Percentiles rank a stretch among this genome's conserved stretches.
These are phyloP conservation scores for Puccinia polysora DNA, from an alignment of 1,284 basidiomycete species.

Conservation along the genomic window DNA sequence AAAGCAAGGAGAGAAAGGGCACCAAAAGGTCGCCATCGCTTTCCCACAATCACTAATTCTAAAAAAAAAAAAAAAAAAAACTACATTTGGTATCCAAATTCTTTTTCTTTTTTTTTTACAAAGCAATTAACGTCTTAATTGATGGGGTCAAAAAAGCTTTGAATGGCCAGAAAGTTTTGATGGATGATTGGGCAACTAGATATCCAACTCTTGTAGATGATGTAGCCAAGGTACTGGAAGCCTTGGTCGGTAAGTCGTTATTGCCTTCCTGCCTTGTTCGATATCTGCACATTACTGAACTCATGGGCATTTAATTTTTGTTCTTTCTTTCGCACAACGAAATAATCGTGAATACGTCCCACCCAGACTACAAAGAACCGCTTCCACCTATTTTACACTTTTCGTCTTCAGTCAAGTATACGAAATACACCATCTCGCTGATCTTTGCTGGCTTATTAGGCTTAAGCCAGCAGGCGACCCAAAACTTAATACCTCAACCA, in stretches of 20 bases:
- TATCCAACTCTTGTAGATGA: conserved; percentile 68
- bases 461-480: conserved; percentile 58
- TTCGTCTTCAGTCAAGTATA: conserved; percentile 66
- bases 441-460: conserved; percentile 64
- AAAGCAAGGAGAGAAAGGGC: background rate
- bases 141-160: conserved; percentile 71
- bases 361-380: conserved; percentile 54
- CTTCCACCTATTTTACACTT: conserved; percentile 70
- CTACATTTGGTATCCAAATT: background rate
- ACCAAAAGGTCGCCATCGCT: no score
- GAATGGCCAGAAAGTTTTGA: conserved; percentile 63
- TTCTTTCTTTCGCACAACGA: no score
- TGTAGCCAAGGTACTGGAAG: conserved; percentile 61
- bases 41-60: no score
- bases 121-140: conserved; percentile 69
- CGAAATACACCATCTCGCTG: conserved; percentile 77
- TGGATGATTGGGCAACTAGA: conserved; percentile 78
- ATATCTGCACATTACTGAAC: background rate
- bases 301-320: conserved; percentile 43
- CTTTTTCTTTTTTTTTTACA: background rate
- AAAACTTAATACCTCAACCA: conserved; percentile 56
- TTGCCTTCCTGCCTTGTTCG: background rate
- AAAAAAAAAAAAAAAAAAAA: no score
- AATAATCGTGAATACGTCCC: no score
- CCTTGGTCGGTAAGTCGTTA: conserved; percentile 59